Conservation (phyloP, 2,329 filamentous ascomycete species). For the Westerdykella ornata region DNA sequence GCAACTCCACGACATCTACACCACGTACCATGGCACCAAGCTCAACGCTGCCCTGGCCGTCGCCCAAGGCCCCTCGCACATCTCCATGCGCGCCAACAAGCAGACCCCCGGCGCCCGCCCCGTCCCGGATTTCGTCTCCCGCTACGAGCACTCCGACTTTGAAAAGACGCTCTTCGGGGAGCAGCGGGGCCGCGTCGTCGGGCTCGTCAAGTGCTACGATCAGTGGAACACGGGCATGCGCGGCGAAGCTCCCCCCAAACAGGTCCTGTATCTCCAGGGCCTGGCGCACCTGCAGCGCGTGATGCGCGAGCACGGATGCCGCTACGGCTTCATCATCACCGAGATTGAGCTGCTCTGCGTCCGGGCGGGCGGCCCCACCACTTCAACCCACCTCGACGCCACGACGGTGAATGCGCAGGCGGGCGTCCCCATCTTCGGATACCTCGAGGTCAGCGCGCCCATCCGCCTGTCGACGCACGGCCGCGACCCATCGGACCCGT, state of each 20-base stretch:
- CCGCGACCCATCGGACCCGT: conserved; percentile 25
- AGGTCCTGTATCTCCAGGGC: conserved; percentile 80
- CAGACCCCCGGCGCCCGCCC: conserved; percentile 41
- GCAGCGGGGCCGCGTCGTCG: conserved; percentile 58
- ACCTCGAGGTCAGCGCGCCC: conserved; percentile 63
- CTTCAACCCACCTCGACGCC: conserved; percentile 24
- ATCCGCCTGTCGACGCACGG: conserved; percentile 47
- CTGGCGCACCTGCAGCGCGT: conserved; percentile 79
- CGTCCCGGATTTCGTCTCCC: conserved; percentile 62
- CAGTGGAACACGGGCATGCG: conserved; percentile 96
- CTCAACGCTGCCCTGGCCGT: conserved; percentile 77
- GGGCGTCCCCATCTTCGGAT: conserved; percentile 72
- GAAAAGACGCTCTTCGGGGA: conserved; percentile 46
- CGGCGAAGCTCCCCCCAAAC: conserved; percentile 72
- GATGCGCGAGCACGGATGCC: conserved; percentile 88
- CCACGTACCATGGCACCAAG: conserved; percentile 73
- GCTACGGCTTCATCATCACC: conserved; percentile 93
- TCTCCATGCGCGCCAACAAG: conserved; percentile 41
- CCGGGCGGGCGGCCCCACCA: conserved; percentile 58
- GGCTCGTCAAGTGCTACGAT: conserved; percentile 86
- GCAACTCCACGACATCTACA: conserved; percentile 68
- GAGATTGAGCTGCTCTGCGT: conserved; percentile 93
- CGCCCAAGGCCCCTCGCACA: conserved; percentile 61
- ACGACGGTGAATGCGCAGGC: conserved; percentile 42
- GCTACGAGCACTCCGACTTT: conserved; percentile 47